Conservation (phyloP, 139 green algal genomes). For the Zygnema circumcarinatum region DNA sequence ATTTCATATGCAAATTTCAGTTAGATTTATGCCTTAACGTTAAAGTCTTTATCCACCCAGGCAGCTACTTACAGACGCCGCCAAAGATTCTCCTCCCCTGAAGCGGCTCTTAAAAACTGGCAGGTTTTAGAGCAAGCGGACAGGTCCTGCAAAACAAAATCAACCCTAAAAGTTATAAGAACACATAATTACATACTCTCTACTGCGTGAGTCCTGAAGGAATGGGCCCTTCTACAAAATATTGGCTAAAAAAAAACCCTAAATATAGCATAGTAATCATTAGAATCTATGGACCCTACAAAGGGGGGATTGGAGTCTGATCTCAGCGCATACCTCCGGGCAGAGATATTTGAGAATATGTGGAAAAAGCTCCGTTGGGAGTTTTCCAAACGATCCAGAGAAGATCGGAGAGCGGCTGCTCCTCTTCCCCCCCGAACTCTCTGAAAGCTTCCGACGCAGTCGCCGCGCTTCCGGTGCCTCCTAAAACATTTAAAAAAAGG, state of each 20-base stretch:
- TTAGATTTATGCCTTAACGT: background rate
- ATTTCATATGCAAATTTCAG: background rate
- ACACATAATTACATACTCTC: background rate
- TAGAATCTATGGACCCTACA: background rate
- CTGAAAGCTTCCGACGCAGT: no score
- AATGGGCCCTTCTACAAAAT: background rate
- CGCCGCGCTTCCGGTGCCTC: no score
- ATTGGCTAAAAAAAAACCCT: background rate
- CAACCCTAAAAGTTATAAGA: background rate
- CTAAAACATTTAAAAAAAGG: no score
- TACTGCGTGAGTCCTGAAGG: background rate
- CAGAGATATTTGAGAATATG: slow-evolving; percentile 32
- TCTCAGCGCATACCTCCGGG: slow-evolving; percentile 7
- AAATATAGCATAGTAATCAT: background rate
- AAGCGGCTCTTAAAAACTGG: slow-evolving; percentile 36
- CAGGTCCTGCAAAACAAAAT: slow-evolving; percentile 38
- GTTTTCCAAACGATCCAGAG: background rate
- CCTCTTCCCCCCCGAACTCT: no score
- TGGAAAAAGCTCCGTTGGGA: slow-evolving; percentile 26
- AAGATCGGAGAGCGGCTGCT: no score
- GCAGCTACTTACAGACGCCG: slow-evolving; percentile 22
- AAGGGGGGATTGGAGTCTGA: background rate
- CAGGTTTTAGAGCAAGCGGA: slow-evolving; percentile 18
- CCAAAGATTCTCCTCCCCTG: slow-evolving; percentile 32
- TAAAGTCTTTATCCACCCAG: background rate